Evolutionary conservation across 192 early-diverging fungal species (phyloP), one percentile per base, ranked within the genome.

Genomic region (Mycoemilia scoparia): DNA sequence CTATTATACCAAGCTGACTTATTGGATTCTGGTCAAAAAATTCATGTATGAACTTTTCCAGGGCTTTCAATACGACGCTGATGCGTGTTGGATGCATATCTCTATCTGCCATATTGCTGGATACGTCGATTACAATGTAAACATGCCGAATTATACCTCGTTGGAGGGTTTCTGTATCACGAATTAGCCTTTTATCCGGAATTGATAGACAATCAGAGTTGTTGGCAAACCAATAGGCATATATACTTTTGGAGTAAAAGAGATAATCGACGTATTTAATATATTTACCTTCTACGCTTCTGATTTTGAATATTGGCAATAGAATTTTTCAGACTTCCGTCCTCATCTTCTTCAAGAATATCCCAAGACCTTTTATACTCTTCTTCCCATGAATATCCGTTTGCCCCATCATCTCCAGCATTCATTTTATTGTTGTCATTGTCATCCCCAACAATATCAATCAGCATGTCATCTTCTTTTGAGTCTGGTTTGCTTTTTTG

Each of bases 361-460:
- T 97, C 92, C 92, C 92, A 97, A 40, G 74, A 79, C 11, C 89
- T 74, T 54, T 92, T 90, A 69, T 93, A 97, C 42, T 88, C 86
- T 47, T 79, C 82, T 54, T 93, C 86, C 92, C 92, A 97, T 23
- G 80, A 54, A 44, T 91, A 88, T 7, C 82, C 84, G 31, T 28
- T 12, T 10, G 27, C 27, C 27, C 9, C 12, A 9, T 28, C 27
- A 12, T 28, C 9, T 12, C 12, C 27, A 28, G 27, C 27, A 12
- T 28, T 10, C 12, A 12, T 28, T 9, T 28, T 10, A 10, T 9
- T 28, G 27, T 28, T n/a, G n/a, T n/a, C n/a, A n/a, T n/a, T n/a
- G n/a, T n/a, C n/a, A n/a, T n/a, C n/a, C n/a, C n/a, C n/a, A n/a
- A n/a, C n/a, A n/a, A n/a, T n/a, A n/a, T n/a, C n/a, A n/a, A n/a